A percentile compares a stretch with the other conserved stretches of the same genome.
phyloP scores from a whole-genome alignment of 2,329 filamentous ascomycete species.

The Botryotinia calthae region DNA sequence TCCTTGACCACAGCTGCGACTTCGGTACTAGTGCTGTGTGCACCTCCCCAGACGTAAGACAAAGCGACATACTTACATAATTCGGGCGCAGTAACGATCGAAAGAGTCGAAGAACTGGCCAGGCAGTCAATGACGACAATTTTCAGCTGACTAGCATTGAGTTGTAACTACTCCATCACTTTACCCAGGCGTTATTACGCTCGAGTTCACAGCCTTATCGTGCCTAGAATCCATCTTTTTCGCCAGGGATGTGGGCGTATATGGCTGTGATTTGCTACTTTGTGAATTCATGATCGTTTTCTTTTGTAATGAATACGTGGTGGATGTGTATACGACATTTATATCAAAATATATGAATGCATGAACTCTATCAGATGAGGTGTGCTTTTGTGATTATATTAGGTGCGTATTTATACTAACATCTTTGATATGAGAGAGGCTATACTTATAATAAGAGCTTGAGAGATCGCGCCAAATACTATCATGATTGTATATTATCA shows the following conservation, averaged over 20 bases:
- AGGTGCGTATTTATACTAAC: too few species aligned
- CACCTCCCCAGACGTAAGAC: background rate
- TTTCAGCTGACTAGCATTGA: too few species aligned
- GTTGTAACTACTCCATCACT: too few species aligned
- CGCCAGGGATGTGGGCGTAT: background rate
- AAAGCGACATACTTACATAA: background rate
- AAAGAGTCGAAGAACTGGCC: background rate
- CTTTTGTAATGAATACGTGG: background rate
- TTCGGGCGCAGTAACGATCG: background rate
- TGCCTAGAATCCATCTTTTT: fast-evolving
- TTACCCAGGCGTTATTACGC: too few species aligned
- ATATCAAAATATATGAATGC: too few species aligned
- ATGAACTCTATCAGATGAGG: too few species aligned
- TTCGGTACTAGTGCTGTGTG: background rate
- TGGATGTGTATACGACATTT: background rate
- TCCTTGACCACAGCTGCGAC: background rate
- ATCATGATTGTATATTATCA: too few species aligned
- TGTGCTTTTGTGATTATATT: too few species aligned
- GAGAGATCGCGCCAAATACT: too few species aligned
- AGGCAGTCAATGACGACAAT: background rate
- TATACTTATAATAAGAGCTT: too few species aligned
- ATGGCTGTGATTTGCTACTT: too few species aligned
- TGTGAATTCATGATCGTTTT: too few species aligned
- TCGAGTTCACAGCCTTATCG: background rate
- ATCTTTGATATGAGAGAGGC: background rate